Conservation (phyloP, 208 protist species). For the Acanthamoeba quina region DNA sequence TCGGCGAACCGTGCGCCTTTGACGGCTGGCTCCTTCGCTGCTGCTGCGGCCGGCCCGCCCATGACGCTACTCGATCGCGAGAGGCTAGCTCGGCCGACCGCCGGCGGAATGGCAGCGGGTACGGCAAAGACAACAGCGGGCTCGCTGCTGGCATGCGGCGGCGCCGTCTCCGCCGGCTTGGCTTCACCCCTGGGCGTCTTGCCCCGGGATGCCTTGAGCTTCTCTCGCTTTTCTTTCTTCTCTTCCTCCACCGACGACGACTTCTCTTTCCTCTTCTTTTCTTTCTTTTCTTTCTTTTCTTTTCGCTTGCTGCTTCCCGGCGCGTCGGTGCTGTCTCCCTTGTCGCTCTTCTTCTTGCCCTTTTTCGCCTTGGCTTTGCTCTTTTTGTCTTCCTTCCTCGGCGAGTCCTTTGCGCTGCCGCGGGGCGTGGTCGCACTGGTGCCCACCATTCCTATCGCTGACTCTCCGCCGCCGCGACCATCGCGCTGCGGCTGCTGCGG, state of each 20-base stretch:
- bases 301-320: background rate
- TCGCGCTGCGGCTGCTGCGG: background rate
- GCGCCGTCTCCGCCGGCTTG: background rate
- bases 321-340: background rate
- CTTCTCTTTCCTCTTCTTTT: background rate
- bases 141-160: background rate
- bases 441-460: background rate
- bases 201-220: background rate
- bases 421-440: background rate
- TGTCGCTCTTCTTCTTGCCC: background rate
- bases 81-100: background rate
- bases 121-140: background rate
- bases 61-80: background rate
- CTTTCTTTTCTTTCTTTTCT: slow-evolving; percentile 21
- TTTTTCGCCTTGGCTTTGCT: background rate
- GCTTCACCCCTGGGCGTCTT: background rate
- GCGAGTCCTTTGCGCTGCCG: background rate
- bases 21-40: background rate
- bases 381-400: slow-evolving; percentile 22
- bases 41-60: background rate
- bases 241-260: background rate
- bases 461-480: too few relatives aligned
- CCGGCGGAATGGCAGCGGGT: background rate
- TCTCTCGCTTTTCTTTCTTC: background rate
- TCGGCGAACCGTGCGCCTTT: background rate